Percentiles rank a stretch among this genome's conserved stretches.
Evolutionary conservation across 2,329 filamentous ascomycete genomes (phyloP).

Genomic region (Hymenoscyphus fructigenus): DNA sequence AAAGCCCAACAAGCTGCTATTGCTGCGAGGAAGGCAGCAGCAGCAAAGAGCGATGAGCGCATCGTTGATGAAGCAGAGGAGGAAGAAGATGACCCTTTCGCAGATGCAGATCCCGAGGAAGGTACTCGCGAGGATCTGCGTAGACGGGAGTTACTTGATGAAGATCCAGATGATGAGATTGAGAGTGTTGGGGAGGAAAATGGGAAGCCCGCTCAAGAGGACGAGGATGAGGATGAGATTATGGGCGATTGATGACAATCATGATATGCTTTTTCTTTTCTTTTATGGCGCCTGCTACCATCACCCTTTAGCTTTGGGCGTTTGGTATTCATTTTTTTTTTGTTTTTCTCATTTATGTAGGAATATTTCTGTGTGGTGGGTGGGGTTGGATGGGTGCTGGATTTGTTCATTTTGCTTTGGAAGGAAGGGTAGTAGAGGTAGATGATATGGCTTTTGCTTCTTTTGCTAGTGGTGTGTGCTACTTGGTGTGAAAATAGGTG

Average conservation of each 20-base stretch:
- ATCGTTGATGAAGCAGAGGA: constrained; percentile 36
- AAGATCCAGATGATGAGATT: constrained; percentile 39
- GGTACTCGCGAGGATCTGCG: constrained; percentile 58
- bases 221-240: constrained; percentile 40
- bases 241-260: constrained; percentile 41
- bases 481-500: too few species aligned
- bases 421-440: too few species aligned
- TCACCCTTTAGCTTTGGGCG: background rate
- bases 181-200: constrained; percentile 42
- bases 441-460: too few species aligned
- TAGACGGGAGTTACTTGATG: constrained; percentile 54
- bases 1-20: constrained; percentile 45
- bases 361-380: constrained; percentile 2
- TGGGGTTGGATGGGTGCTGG: background rate
- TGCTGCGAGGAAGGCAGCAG: constrained; percentile 45
- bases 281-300: background rate
- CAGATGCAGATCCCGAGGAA: constrained; percentile 54
- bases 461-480: too few species aligned
- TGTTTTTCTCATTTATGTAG: background rate
- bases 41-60: constrained; percentile 35
- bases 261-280: background rate
- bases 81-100: constrained; percentile 40
- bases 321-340: background rate
- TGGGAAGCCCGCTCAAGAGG: constrained; percentile 32
- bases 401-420: too few species aligned